Conservation (phyloP, 1,284 basidiomycete genomes). For the Leccinum griseonigrum region DNA sequence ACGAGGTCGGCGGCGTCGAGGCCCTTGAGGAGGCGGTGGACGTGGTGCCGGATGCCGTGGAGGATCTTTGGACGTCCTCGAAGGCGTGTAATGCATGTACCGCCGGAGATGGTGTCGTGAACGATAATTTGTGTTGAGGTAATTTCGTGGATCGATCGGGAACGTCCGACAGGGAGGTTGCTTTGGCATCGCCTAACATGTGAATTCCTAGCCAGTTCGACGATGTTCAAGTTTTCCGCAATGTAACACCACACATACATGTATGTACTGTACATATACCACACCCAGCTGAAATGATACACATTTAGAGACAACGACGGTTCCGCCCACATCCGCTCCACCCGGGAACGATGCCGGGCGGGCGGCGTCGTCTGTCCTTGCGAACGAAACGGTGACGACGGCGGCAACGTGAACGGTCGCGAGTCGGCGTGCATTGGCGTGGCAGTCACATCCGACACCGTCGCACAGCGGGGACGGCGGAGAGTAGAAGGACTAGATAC, state of each 20-base stretch:
- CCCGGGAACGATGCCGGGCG: slow-evolving; percentile 20
- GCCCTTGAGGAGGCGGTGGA: slow-evolving; percentile 87
- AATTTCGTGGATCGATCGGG: too few relatives aligned
- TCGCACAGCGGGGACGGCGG: slow-evolving; percentile 7
- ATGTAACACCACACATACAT: too few relatives aligned
- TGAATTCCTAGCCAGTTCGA: too few relatives aligned
- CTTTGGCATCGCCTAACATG: too few relatives aligned
- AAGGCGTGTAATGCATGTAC: slow-evolving; percentile 76
- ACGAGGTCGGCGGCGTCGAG: slow-evolving; percentile 88
- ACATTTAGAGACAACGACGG: too few relatives aligned
- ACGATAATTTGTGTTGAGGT: slow-evolving; percentile 56
- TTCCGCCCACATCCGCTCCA: too few relatives aligned
- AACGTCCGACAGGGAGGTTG: too few relatives aligned
- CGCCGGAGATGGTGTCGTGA: slow-evolving; percentile 83
- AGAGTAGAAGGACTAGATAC: slow-evolving; percentile 28
- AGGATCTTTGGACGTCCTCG: too few relatives aligned
- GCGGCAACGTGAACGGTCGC: slow-evolving; percentile 1
- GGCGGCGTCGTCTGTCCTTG: slow-evolving; percentile 8
- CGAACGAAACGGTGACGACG: slow-evolving; percentile 10
- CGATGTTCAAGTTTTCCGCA: too few relatives aligned
- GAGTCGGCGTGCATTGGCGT: slow-evolving; percentile 1
- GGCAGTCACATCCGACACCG: neutral
- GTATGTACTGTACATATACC: too few relatives aligned
- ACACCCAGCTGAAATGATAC: too few relatives aligned
- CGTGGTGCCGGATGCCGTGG: slow-evolving; percentile 88